Evolutionary conservation across 768 basidiomycete species (phyloP).

Genomic region (Termitomyces sp.): DNA sequence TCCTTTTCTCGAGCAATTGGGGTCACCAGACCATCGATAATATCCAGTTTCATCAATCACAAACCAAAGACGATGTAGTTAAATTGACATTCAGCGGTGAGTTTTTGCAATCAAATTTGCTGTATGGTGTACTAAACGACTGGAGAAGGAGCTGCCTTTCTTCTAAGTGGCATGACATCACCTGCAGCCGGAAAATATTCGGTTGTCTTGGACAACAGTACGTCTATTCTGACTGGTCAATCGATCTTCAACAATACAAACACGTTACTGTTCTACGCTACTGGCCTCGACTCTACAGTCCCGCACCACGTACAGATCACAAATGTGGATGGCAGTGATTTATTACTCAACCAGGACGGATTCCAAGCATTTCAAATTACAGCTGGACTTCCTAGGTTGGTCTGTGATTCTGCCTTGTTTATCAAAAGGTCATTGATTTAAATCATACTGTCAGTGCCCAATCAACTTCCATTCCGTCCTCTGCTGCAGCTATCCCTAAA

Average conservation of each 20-base stretch:
- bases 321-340: slow-evolving; percentile 52
- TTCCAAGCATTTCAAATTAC: slow-evolving; percentile 39
- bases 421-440: neutral
- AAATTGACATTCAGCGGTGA: slow-evolving; percentile 44
- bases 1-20: slow-evolving; percentile 60
- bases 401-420: slow-evolving; percentile 6
- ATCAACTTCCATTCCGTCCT: neutral
- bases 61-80: slow-evolving; percentile 42
- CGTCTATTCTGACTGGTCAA: slow-evolving; percentile 43
- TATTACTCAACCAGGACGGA: slow-evolving; percentile 48
- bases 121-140: neutral
- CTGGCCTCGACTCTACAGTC: slow-evolving; percentile 49
- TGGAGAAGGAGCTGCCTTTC: slow-evolving; percentile 55
- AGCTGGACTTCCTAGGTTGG: slow-evolving; percentile 25
- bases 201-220: slow-evolving; percentile 42
- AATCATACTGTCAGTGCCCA: neutral
- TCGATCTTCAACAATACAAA: slow-evolving; percentile 51
- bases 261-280: slow-evolving; percentile 61
- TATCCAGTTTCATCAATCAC: slow-evolving; percentile 24
- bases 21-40: slow-evolving; percentile 27
- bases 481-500: slow-evolving; percentile 26
- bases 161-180: slow-evolving; percentile 58
- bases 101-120: slow-evolving; percentile 20
- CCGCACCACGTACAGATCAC: slow-evolving; percentile 50
- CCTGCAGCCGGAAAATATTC: slow-evolving; percentile 56